phyloP scores from a whole-genome alignment of 495 filamentous ascomycete genomes.

The Xylaria palmicola region DNA sequence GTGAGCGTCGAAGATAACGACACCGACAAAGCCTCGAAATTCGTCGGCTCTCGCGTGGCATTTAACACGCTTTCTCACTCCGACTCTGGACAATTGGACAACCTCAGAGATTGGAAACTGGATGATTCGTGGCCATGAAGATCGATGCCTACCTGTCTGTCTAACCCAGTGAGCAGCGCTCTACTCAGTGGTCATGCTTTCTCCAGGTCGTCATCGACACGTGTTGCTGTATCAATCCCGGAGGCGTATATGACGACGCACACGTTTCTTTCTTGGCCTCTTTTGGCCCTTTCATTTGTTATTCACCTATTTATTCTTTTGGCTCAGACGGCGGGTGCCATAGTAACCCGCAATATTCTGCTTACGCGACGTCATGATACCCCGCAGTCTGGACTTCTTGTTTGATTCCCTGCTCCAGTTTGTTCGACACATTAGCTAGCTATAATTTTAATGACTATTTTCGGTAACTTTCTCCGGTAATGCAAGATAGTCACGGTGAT shows the following conservation, averaged over 20 bases:
- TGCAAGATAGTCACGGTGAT: too few relatives aligned
- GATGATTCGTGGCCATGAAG: slow-evolving; percentile 11
- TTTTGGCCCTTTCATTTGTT: too few relatives aligned
- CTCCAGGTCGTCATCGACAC: neutral
- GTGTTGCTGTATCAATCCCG: neutral
- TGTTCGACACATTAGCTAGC: neutral
- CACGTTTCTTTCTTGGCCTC: neutral
- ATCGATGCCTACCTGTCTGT: neutral
- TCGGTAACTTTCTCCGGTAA: too few relatives aligned
- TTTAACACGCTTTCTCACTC: neutral
- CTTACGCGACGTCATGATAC: neutral
- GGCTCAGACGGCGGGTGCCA: neutral
- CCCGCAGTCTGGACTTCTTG: neutral
- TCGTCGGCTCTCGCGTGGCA: slow-evolving; percentile 11
- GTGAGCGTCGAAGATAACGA: slow-evolving; percentile 21
- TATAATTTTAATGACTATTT: too few relatives aligned
- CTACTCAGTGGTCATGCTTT: neutral
- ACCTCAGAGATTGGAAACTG: slow-evolving; percentile 4
- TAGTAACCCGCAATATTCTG: neutral
- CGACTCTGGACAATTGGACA: slow-evolving; percentile 9
- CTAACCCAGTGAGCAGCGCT: neutral
- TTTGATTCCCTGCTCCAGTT: neutral
- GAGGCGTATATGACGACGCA: neutral
- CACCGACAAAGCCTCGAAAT: slow-evolving; percentile 13
- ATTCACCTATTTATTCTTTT: slow-evolving; percentile 1